Evolutionary conservation across 768 basidiomycete genomes (phyloP), one percentile per base, ranked within the genome.

Genomic region (Leccinum subtestaceum): DNA sequence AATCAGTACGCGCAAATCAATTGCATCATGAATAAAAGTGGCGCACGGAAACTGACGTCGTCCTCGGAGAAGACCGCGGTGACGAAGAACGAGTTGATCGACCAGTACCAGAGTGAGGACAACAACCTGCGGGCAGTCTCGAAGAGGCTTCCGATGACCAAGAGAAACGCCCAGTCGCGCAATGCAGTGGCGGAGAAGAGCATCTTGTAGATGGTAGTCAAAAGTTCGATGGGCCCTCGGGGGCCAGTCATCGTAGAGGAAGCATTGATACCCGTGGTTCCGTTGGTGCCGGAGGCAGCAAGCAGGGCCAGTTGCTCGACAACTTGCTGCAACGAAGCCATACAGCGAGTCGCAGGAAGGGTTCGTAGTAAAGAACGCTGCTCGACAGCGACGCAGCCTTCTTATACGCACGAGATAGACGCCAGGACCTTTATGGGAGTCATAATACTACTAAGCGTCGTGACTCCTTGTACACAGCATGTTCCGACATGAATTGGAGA

Each of bases 91-190:
- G 81, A 79, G 40, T 79, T 75, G 61, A 80, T 72, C 32, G 81
- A 23, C 32, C 71, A 74, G 25, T 71, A 58, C 75, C 85, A 88
- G 4, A 75, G 46, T 2, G 73, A 60, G 38, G 76, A 72, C 2
- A 76, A 70, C 11, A 79, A 23, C 6, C 87, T 81, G 8, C 88
- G 81, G 36, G 76, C 76, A 0, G 77, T 80, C 67, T 89, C 89
- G 48, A 91, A 67, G 31, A 80, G 62, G 15, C 84, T 82, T 53
- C 89, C 89, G 36, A 89, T 71, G 21, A 85, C 66, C 54, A 89
- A 64, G 56, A 91, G 75, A 63, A 88, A 82, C 6, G 83, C 58
- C 83, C 88, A 88, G 65, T 90, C 87, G 12, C 77, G 73, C 27
- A 87, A 65, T 12, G 83, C 85, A 17, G 80, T 75, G 51, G 80